Percentiles rank a stretch among this genome's conserved stretches.
Conservation (phyloP, 345 rosid species). For the Aurinia saxatilis region DNA sequence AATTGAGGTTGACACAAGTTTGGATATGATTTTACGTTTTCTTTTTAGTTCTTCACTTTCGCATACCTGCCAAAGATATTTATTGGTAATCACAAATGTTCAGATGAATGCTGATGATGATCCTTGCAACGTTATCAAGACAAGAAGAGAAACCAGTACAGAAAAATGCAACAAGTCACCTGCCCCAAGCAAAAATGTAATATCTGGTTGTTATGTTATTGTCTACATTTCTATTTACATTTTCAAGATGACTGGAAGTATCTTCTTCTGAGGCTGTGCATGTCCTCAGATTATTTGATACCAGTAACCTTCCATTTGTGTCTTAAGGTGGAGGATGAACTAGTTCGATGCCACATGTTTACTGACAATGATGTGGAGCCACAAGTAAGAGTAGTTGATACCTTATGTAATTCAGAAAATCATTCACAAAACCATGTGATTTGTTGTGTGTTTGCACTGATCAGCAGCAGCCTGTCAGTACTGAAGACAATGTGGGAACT, state of each 20-base stretch:
- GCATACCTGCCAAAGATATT: not conserved
- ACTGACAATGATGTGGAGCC: constrained; percentile 1
- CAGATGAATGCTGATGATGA: constrained; percentile 14
- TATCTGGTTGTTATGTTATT: not conserved
- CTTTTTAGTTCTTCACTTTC: not conserved
- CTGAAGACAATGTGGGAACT: constrained; percentile 4
- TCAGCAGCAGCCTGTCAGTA: constrained; percentile 1
- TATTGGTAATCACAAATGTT: not conserved
- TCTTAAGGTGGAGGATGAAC: constrained; percentile 13
- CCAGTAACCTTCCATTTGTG: not conserved
- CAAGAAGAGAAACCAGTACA: not conserved
- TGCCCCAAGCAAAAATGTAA: not conserved
- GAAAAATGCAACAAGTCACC: constrained; percentile 11
- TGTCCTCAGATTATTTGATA: not conserved
- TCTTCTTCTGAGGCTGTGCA: not conserved
- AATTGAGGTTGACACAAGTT: constrained; percentile 15
- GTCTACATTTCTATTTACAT: not conserved
- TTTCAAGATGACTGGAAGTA: not conserved
- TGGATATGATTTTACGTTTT: not conserved
- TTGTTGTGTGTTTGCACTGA: not conserved
- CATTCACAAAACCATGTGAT: not conserved
- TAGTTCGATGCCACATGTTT: not conserved
- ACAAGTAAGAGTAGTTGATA: constrained; percentile 9
- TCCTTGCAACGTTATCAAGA: constrained; percentile 4
- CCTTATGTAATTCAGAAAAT: not conserved